These are phyloP conservation scores for Fusarium sp. DNA, from an alignment of 2,329 filamentous ascomycete genomes.

Conservation along the genomic window DNA sequence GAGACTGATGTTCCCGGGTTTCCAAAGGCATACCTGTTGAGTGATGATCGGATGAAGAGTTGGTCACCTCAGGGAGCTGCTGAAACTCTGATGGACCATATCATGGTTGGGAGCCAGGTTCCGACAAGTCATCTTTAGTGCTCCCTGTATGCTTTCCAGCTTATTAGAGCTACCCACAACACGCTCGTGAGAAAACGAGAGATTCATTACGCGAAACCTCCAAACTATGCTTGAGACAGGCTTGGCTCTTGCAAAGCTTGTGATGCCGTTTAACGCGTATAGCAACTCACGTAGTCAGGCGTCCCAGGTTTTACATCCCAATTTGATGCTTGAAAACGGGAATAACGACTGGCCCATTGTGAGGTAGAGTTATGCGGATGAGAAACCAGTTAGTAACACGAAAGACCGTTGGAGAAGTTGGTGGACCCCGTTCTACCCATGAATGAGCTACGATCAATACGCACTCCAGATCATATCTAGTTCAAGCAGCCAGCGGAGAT, in stretches of 20 bases:
- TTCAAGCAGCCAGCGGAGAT: accelerated
- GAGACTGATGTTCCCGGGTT: constrained; percentile 31
- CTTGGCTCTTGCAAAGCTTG: neutral
- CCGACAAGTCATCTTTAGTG: constrained; percentile 14
- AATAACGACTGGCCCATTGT: accelerated
- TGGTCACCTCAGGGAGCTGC: constrained; percentile 19
- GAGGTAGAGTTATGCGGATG: accelerated
- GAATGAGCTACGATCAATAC: too few species aligned
- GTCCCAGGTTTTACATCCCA: too few species aligned
- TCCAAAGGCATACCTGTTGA: constrained; percentile 25
- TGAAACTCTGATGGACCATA: constrained; percentile 27
- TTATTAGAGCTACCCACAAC: accelerated
- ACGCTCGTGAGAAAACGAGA: accelerated
- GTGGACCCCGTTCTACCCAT: accelerated
- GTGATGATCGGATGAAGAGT: neutral
- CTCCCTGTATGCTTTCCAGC: accelerated
- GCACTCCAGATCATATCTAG: neutral
- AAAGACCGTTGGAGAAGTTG: neutral
- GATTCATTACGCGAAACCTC: accelerated
- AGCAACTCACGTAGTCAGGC: too few species aligned
- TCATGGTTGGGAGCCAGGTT: constrained; percentile 5
- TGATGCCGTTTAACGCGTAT: accelerated
- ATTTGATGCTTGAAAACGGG: too few species aligned
- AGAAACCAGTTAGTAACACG: accelerated
- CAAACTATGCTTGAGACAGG: too few species aligned